Evolutionary conservation across 192 early-diverging fungal species (phyloP), one percentile per base, ranked within the genome.

Genomic region (Dissophora ornata): DNA sequence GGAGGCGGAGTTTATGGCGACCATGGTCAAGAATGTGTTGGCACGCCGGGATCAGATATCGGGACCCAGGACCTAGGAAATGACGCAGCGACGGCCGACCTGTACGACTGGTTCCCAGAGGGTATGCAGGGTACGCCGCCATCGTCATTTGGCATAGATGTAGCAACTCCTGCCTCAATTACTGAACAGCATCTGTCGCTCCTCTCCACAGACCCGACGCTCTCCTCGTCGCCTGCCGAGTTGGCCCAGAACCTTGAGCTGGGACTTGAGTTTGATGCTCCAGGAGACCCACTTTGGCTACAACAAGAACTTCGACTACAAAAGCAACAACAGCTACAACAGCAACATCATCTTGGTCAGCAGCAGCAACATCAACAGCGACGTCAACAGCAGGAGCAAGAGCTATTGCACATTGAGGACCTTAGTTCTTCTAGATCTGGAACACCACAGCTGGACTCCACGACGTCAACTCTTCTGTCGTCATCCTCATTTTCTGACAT

Each of bases 51-150:
- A 1, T 67, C 63, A 0, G 71, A 75, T 4, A 36, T 60, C 9
- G 57, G 71, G 0, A 12, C 10, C 13, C 38, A 22, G 18, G 62
- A 75, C 15, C 28, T 75, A 13, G 24, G 29, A 11, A 66, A 50
- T 3, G 71, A 75, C 22, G 10, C 51, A 26, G 57, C 26, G 9
- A 45, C 41, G 22, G 34, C 41, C 4, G 62, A 75, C 11, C 18
- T 75, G 18, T 75, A 67, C 42, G 71, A 75, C 22, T 75, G 71
- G 71, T 75, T 75, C 28, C 56, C 70, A 7, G 70, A 64, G 18
- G 52, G 30, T 1, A 42, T 22, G 16, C n/a, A n/a, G n/a, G n/a
- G n/a, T n/a, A n/a, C n/a, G n/a, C n/a, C n/a, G n/a, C n/a, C n/a
- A n/a, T n/a, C n/a, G n/a, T n/a, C n/a, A n/a, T n/a, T n/a, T n/a